Percentiles rank a stretch among this genome's conserved stretches.
These are phyloP conservation scores for Blastobotrys serpentis DNA, from an alignment of 1,139 yeast species.

Conservation along the genomic window DNA sequence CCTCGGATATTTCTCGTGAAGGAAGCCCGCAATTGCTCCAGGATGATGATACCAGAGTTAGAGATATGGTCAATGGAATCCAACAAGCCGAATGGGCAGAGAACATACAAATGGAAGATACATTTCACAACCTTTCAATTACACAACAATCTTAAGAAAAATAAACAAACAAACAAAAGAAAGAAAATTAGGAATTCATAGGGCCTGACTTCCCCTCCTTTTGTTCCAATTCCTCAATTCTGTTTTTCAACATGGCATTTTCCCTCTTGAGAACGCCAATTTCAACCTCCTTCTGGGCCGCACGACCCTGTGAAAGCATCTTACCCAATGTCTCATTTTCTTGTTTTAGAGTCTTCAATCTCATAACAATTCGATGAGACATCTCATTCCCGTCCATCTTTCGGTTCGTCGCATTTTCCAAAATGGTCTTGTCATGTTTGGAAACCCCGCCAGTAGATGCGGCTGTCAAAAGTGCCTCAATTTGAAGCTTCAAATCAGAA, in stretches of 20 bases:
- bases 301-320: constrained; percentile 69
- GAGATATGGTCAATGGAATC: constrained; percentile 25
- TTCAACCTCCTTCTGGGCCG: constrained; percentile 69
- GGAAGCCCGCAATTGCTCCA: constrained; percentile 25
- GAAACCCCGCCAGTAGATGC: constrained; percentile 16
- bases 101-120: constrained; percentile 25
- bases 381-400: constrained; percentile 64
- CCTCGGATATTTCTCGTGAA: constrained; percentile 11
- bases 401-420: constrained; percentile 18
- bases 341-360: constrained; percentile 57
- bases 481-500: constrained; percentile 56
- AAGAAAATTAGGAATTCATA: too few species aligned
- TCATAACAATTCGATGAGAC: constrained; percentile 69
- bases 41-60: constrained; percentile 28
- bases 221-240: constrained; percentile 17
- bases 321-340: constrained; percentile 73
- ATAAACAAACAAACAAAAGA: too few species aligned
- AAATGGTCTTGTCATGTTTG: constrained; percentile 14
- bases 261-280: constrained; percentile 58
- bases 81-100: constrained; percentile 31
- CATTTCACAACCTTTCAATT: constrained; percentile 23
- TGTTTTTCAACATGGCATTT: constrained; percentile 33
- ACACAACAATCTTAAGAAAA: too few species aligned
- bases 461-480: constrained; percentile 65
- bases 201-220: background rate